Conservation (phyloP, 805 yeast species). For the Candida broadrunensis region DNA sequence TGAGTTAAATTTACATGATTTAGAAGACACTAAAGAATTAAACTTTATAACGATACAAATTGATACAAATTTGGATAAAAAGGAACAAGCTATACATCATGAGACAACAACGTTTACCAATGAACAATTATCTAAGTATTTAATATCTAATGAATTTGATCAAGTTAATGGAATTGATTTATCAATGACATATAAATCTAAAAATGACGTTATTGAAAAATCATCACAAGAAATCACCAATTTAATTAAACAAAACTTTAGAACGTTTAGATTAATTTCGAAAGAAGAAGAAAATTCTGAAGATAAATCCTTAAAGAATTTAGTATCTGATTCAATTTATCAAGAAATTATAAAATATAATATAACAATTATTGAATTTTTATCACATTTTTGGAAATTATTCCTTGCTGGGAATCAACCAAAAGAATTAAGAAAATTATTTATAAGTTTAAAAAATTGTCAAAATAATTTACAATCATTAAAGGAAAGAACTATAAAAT, state of each 20-base stretch:
- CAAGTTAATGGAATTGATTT: conserved; percentile 15
- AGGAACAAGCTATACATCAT: conserved; percentile 15
- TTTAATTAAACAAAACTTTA: conserved; percentile 33
- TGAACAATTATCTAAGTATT: conserved; percentile 8
- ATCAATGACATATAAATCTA: conserved; percentile 24
- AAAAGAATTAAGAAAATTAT: conserved; percentile 35
- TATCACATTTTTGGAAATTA: conserved; percentile 43
- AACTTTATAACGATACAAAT: conserved; percentile 31
- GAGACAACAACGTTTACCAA: background rate
- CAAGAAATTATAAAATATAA: conserved; percentile 37
- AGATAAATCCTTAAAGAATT: conserved; percentile 7
- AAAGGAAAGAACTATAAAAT: conserved; percentile 17
- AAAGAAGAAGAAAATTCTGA: conserved; percentile 4
- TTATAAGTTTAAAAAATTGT: conserved; percentile 33
- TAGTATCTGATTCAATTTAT: conserved; percentile 21
- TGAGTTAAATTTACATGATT: conserved; percentile 35
- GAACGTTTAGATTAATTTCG: conserved; percentile 22
- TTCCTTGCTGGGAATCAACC: conserved; percentile 31
- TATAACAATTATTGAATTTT: conserved; percentile 39
- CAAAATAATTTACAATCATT: conserved; percentile 25
- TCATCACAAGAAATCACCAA: conserved; percentile 28
- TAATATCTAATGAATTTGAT: conserved; percentile 13
- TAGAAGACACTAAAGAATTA: conserved; percentile 29
- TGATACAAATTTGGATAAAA: conserved; percentile 16
- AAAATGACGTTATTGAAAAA: conserved; percentile 26